These are phyloP conservation scores for Aspergillus saccharolyticus DNA, from an alignment of 495 filamentous ascomycete genomes.

Conservation along the genomic window DNA sequence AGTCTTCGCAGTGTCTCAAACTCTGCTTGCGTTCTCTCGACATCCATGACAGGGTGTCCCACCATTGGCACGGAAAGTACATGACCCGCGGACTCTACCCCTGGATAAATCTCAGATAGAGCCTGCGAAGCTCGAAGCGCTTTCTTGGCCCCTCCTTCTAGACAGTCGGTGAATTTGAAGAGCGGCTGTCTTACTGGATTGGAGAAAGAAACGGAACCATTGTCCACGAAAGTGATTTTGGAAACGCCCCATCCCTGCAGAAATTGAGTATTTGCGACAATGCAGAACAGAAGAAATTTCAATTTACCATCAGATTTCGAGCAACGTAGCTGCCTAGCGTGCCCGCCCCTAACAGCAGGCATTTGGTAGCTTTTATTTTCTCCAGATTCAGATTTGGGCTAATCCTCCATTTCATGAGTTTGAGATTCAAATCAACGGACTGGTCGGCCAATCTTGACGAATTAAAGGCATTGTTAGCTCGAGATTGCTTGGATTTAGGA, in stretches of 20 bases:
- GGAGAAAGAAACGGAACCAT: slow-evolving; percentile 91
- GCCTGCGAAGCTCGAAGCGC: slow-evolving; percentile 76
- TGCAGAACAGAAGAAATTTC: neutral
- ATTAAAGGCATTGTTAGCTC: neutral
- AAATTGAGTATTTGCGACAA: neutral
- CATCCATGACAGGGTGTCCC: slow-evolving; percentile 78
- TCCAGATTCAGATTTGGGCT: slow-evolving; percentile 84
- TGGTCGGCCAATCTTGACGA: slow-evolving; percentile 71
- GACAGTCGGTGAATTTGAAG: slow-evolving; percentile 83
- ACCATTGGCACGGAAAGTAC: slow-evolving; percentile 88
- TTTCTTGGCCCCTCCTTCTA: slow-evolving; percentile 80
- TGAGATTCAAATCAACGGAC: slow-evolving; percentile 95
- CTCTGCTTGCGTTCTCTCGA: slow-evolving; percentile 58
- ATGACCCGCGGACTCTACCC: slow-evolving; percentile 73
- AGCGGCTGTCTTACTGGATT: slow-evolving; percentile 95
- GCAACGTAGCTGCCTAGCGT: slow-evolving; percentile 93
- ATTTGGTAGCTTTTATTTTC: slow-evolving; percentile 83
- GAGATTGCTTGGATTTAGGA: neutral
- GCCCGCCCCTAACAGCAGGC: slow-evolving; percentile 89
- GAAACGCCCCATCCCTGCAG: slow-evolving; percentile 84
- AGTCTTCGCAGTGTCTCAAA: slow-evolving; percentile 69
- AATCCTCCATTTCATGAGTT: slow-evolving; percentile 98
- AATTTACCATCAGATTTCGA: slow-evolving; percentile 72
- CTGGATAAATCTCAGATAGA: slow-evolving; percentile 82
- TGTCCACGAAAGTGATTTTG: slow-evolving; percentile 94